Base-by-base conservation (phyloP, 1,139 yeast species). In the Kodamaea alishanica region DNA sequence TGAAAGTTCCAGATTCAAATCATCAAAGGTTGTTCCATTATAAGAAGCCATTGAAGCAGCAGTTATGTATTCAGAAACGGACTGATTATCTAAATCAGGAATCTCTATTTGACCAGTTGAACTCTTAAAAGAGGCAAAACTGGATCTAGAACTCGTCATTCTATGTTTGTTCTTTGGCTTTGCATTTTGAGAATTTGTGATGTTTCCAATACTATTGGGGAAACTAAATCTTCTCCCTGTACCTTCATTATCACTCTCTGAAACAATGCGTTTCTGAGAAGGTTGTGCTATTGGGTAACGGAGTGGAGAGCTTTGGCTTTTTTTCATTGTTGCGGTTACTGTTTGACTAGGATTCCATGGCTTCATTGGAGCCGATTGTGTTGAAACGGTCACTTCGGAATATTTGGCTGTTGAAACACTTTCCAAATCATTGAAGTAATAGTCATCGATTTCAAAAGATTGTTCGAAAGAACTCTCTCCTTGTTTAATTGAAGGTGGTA, bases 51-150 rank as follows among this genome's bases (percentile, higher is more conserved):
- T 43, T 2, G 65, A 48, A 34, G 37, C 54, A 28, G 43, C 46
- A 8, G 55, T 52, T 2, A 63, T 52, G 38, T 50, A 60, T 11
- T 51, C 52, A 20, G 44, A 36, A 12, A 51, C 42, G 6, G 51
- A 44, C 6, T 55, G 54, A 39, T 60, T 62, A 36, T 58, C 52
- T 28, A 67, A 56, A 35, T 69, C 70, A 0, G 77, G 76, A 22
- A 71, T 71, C 42, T 69, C 73, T 26, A 71, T 71, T 41, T 69
- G 73, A 2, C 75, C 75, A 27, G 53, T 54, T 1, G 55, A 39
- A 4, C 49, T 45, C 20, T 15, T 15, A 4, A 15, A 15, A 1
- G 67, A 56, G 27, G 55, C 47, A 40, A 53, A 62, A 38, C 65
- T 63, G 35, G 44, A 39, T 35, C 63, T 52, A 1, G 65, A 51